These are phyloP conservation scores for Colletotrichum viniferum DNA, from an alignment of 2,329 filamentous ascomycete genomes.

Conservation along the genomic window DNA sequence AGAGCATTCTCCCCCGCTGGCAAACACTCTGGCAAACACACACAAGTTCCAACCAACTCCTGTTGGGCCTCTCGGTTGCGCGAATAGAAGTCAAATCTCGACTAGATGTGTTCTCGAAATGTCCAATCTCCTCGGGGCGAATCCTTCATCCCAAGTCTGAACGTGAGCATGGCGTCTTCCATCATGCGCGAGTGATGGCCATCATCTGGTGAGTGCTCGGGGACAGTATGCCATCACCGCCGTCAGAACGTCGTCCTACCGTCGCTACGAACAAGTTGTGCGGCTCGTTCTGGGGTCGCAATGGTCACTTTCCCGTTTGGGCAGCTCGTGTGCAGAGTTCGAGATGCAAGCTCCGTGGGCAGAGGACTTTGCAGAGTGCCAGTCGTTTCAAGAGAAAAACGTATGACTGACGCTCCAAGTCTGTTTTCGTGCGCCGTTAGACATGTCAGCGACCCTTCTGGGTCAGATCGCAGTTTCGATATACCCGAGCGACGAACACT, in stretches of 20 bases:
- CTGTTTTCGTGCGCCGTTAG: not conserved
- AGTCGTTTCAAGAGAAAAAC: not conserved
- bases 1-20: not conserved
- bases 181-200: not conserved
- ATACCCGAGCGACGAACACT: conserved; percentile 9
- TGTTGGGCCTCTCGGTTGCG: not conserved
- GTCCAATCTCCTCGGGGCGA: not conserved
- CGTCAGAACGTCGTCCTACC: not conserved
- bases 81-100: not conserved
- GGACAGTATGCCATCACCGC: not conserved
- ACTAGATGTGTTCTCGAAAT: not conserved
- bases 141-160: not conserved
- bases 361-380: not conserved
- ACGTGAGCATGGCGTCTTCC: not conserved
- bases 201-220: not conserved
- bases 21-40: not conserved
- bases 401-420: not conserved
- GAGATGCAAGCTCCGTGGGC: not conserved
- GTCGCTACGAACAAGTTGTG: not conserved
- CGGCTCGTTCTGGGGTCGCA: not conserved
- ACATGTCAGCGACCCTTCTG: not conserved
- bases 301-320: not conserved
- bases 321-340: not conserved
- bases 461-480: conserved; percentile 9
- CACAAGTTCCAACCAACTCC: not conserved